Base-by-base conservation (phyloP, 352 stramenopile genomes). In the Phytophthora sansomeana region DNA sequence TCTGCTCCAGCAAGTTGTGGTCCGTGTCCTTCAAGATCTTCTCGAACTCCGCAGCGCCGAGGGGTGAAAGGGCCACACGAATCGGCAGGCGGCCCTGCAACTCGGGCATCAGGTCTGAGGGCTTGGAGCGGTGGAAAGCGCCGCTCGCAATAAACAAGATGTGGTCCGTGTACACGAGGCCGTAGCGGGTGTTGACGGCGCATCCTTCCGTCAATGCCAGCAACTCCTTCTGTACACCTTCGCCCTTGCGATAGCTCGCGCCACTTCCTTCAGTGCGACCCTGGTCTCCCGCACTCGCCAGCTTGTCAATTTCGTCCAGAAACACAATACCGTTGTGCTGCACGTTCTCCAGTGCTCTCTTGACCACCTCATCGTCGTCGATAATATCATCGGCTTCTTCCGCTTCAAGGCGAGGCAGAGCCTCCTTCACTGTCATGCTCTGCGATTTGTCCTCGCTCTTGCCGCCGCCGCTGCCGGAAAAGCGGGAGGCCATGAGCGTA, bases 231-330 rank as follows among this genome's bases (percentile, higher is more conserved):
- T 99, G 97, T 33, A 99, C 98, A 30, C 98, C 97, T 74, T 99
- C 97, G 19, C 96, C 95, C 59, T 95, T 95, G 55, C 84, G 83
- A 63, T 81, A 92, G 63, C 81, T 98, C 26, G 93, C 92, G 61
- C 98, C 96, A 19, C 44, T 59, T 47, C 63, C 68, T 50, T 63
- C 63, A n/a, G 91, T 82, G 11, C 82, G 83, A 50, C 89, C 83
- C 49, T 98, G 95, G 50, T 92, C 87, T 1, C 69, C 69, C 24
- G 86, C 77, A 41, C 83, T 95, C 39, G 97, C 97, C 47, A 99
- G 97, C 80, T 99, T 99, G 80, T 99, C 98, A 52, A 99, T 99
- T 75, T 99, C 98, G 81, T 99, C 98, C 57, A 99, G 97, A 69
- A 99, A 99, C 24, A 99, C 97, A 75, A 99, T 99, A 24, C 98